Conservation (phyloP, 495 filamentous ascomycete species). For the Geoglossum glabrum region DNA sequence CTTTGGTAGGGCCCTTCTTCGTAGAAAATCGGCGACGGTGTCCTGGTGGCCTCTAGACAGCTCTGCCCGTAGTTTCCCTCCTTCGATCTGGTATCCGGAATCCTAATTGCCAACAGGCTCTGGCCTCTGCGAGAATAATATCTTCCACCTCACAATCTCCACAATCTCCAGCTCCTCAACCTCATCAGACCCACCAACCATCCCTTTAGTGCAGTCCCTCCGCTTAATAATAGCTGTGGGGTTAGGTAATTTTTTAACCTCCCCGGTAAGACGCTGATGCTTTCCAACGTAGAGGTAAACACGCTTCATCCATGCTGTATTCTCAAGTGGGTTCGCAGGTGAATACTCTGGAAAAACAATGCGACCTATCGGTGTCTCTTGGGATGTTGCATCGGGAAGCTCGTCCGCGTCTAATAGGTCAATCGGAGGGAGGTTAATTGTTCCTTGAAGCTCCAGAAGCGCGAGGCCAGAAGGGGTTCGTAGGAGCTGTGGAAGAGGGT, state of each 20-base stretch:
- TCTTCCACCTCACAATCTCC: conserved; percentile 75
- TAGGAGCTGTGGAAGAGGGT: conserved; percentile 64
- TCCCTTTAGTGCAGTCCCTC: conserved; percentile 12
- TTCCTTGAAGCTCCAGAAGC: conserved; percentile 80
- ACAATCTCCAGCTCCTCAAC: conserved; percentile 45
- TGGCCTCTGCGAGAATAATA: conserved; percentile 69
- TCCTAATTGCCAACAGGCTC: conserved; percentile 46
- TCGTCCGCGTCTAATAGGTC: background rate
- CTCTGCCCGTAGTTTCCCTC: too few species aligned
- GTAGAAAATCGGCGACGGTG: too few species aligned
- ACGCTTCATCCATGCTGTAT: conserved; percentile 63
- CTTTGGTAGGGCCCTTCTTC: too few species aligned
- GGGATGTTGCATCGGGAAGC: conserved; percentile 7
- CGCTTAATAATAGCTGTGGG: conserved; percentile 59
- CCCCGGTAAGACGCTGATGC: conserved; percentile 76
- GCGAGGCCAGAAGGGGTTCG: conserved; percentile 63
- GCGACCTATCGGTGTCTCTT: conserved; percentile 42
- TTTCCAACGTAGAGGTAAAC: conserved; percentile 75
- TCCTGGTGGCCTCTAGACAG: too few species aligned
- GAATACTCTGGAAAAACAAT: conserved; percentile 59
- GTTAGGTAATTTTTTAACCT: conserved; percentile 65
- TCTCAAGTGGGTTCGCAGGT: conserved; percentile 23
- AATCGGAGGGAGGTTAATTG: conserved; percentile 45
- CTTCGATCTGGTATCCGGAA: background rate
- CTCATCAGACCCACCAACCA: background rate